These are phyloP conservation scores for Serpula lacrymans DNA, from an alignment of 768 basidiomycete species.

Conservation along the genomic window DNA sequence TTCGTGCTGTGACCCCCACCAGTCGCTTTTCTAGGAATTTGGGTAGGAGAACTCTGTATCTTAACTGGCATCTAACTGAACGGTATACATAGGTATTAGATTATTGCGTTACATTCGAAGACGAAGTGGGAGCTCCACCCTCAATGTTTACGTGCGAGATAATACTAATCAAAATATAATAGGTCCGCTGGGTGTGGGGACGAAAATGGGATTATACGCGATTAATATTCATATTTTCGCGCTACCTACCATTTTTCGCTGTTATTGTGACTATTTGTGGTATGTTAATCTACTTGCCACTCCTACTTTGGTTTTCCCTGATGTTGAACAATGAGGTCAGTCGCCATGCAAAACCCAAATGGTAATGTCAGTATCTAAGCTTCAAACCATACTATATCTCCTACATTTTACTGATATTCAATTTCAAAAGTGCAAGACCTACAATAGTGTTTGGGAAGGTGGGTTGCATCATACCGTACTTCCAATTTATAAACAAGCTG, in stretches of 20 bases:
- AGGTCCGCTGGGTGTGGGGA: slow-evolving; percentile 1
- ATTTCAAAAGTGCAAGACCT: too few relatives aligned
- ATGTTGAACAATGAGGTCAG: too few relatives aligned
- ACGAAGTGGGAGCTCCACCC: neutral
- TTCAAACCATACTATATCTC: too few relatives aligned
- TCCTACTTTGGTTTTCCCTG: too few relatives aligned
- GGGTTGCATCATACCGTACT: too few relatives aligned
- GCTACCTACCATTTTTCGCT: neutral
- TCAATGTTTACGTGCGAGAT: neutral
- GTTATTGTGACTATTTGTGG: neutral
- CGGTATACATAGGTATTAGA: neutral
- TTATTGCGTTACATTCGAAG: neutral
- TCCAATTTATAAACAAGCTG: too few relatives aligned
- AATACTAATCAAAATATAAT: neutral
- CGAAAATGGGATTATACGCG: neutral
- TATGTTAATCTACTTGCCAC: too few relatives aligned
- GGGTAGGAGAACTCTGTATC: neutral
- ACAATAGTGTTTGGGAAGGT: too few relatives aligned
- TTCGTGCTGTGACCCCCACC: too few relatives aligned
- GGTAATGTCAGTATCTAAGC: too few relatives aligned
- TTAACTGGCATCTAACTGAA: neutral
- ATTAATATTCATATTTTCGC: neutral
- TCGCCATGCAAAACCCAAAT: too few relatives aligned
- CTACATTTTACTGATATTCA: too few relatives aligned
- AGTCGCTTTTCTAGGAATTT: neutral